Conservation (phyloP, 371 early-diverging fungal species). For the Mortierella sp. region DNA sequence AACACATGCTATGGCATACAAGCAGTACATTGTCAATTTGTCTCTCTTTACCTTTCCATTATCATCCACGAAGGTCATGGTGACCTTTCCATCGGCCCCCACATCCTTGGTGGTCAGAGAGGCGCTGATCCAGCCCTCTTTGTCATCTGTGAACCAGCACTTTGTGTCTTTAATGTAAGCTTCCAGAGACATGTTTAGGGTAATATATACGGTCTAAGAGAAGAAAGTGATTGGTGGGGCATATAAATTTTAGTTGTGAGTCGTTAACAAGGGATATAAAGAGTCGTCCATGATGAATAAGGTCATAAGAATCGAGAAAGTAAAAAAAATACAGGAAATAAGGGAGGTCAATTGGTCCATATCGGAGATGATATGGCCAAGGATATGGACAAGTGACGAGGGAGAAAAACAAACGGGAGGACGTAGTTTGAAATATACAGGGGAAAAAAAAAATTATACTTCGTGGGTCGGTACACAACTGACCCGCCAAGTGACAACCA, state of each 20-base stretch:
- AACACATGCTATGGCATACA: not conserved
- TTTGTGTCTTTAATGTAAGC: slow-evolving; percentile 78
- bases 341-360: not conserved
- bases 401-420: not conserved
- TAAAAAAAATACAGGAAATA: slow-evolving; percentile 5
- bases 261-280: slow-evolving; percentile 1
- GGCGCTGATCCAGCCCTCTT: slow-evolving; percentile 90
- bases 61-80: slow-evolving; percentile 76
- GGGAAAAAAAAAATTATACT: not conserved
- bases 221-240: not conserved
- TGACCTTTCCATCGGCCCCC: slow-evolving; percentile 65
- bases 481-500: slow-evolving; percentile 4
- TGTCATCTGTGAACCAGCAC: slow-evolving; percentile 92
- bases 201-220: slow-evolving; percentile 44
- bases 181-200: slow-evolving; percentile 65
- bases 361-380: not conserved
- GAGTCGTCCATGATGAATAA: slow-evolving; percentile 11
- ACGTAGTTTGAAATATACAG: not conserved
- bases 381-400: not conserved
- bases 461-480: not conserved
- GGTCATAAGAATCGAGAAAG: not conserved
- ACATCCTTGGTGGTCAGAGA: slow-evolving; percentile 70
- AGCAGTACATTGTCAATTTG: not conserved
- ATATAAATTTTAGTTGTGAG: slow-evolving; percentile 12
- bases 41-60: slow-evolving; percentile 61